These are phyloP conservation scores for Lentinula aciculospora DNA, from an alignment of 768 basidiomycete genomes.

Conservation along the genomic window DNA sequence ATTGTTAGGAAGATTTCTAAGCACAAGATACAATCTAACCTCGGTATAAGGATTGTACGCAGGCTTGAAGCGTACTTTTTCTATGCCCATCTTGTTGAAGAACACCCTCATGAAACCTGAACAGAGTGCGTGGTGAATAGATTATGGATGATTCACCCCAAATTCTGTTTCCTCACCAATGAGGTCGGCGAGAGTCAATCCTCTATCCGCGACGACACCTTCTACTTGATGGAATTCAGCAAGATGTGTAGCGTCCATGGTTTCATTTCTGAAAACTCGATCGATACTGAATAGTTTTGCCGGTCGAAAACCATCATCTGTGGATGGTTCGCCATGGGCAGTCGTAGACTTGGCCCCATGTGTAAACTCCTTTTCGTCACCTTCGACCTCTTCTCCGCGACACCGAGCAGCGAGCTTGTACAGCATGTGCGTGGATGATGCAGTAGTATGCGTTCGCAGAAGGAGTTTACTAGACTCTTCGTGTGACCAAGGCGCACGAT, in stretches of 20 bases:
- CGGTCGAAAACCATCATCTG: constrained; percentile 77
- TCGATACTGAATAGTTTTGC: constrained; percentile 97
- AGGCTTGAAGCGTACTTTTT: constrained; percentile 93
- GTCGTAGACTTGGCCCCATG: constrained; percentile 28
- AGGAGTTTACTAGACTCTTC: constrained; percentile 91
- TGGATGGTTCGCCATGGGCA: constrained; percentile 15
- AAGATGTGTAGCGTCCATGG: constrained; percentile 96
- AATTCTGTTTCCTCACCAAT: constrained; percentile 57
- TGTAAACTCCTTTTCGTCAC: constrained; percentile 35
- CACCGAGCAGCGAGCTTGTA: constrained; percentile 87
- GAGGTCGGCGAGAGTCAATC: constrained; percentile 88
- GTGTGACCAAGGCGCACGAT: constrained; percentile 92
- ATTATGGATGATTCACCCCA: neutral
- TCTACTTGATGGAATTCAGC: constrained; percentile 99
- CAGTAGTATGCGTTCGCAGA: constrained; percentile 94
- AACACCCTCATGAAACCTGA: constrained; percentile 99
- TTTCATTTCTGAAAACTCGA: constrained; percentile 97
- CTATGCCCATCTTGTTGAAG: constrained; percentile 97
- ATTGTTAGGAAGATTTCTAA: neutral
- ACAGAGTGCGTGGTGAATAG: neutral
- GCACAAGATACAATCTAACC: constrained; percentile 30
- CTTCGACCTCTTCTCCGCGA: constrained; percentile 49
- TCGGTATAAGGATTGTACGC: constrained; percentile 99
- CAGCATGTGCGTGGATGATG: constrained; percentile 90
- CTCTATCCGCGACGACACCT: constrained; percentile 94